Evolutionary conservation across 371 early-diverging fungal species (phyloP).

Genomic region (Mortierella sp.): DNA sequence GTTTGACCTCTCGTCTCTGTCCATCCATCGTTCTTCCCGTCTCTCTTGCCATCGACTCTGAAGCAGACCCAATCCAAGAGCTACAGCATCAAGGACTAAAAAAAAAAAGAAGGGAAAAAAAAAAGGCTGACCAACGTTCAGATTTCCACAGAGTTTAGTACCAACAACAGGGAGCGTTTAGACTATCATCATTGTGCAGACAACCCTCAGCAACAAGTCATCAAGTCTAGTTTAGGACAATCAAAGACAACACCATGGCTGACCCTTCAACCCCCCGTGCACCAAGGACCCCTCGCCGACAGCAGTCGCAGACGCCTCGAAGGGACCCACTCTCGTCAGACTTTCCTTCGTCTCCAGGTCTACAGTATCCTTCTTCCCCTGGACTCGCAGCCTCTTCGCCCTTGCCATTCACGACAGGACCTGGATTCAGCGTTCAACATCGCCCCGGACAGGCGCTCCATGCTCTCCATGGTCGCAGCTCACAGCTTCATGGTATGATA

Average conservation of each 20-base stretch:
- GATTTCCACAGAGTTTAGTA: too few relatives aligned
- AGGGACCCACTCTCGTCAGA: conserved; percentile 36
- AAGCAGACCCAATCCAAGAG: background rate
- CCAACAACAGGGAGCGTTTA: too few relatives aligned
- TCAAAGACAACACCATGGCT: conserved; percentile 6
- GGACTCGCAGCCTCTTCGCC: conserved; percentile 38
- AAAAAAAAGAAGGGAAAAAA: background rate
- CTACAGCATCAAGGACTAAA: conserved; percentile 3
- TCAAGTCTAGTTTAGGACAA: background rate
- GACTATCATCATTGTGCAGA: too few relatives aligned
- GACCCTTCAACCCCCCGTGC: conserved; percentile 30
- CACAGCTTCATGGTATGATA: background rate
- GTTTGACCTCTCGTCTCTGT: too few relatives aligned
- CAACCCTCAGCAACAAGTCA: too few relatives aligned
- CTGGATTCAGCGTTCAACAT: conserved; percentile 39
- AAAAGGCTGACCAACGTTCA: background rate
- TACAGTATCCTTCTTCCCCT: conserved; percentile 38
- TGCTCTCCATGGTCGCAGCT: conserved; percentile 18
- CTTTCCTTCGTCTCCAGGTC: conserved; percentile 47
- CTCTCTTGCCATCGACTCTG: too few relatives aligned
- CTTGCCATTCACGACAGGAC: conserved; percentile 36
- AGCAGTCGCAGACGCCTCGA: conserved; percentile 6
- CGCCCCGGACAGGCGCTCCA: conserved; percentile 36
- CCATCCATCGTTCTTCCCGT: too few relatives aligned
- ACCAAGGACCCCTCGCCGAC: conserved; percentile 31